These are phyloP conservation scores for Gregarina niphandrodes DNA, from an alignment of 169 alveolate species.

Conservation along the genomic window DNA sequence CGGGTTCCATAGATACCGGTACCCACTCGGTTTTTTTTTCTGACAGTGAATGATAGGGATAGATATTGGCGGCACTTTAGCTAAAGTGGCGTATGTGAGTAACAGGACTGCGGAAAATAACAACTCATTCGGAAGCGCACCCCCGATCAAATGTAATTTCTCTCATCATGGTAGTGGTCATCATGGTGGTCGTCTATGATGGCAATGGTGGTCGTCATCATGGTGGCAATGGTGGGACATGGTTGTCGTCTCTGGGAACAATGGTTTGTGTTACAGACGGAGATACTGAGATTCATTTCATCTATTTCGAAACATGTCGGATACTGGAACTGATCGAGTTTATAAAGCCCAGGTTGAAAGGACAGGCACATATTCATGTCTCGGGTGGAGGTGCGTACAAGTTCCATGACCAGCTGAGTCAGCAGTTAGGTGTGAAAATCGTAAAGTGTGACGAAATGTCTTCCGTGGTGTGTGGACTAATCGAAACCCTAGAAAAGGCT, in stretches of 20 bases:
- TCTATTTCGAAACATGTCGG: background rate
- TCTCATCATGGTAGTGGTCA: slow-evolving; percentile 8
- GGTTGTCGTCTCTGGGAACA: too few species aligned
- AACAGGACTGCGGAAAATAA: slow-evolving; percentile 1
- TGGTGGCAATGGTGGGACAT: slow-evolving; percentile 2
- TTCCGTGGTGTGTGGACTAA: slow-evolving; percentile 43
- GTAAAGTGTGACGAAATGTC: slow-evolving; percentile 54
- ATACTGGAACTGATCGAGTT: slow-evolving; percentile 2
- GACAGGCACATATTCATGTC: slow-evolving; percentile 19
- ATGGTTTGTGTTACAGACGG: too few species aligned
- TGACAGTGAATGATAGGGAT: too few species aligned
- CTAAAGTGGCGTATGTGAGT: slow-evolving; percentile 11
- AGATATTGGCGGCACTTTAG: slow-evolving; percentile 14
- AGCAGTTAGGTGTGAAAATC: slow-evolving; percentile 28
- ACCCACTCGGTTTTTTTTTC: too few species aligned
- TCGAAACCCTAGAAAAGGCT: slow-evolving; percentile 27
- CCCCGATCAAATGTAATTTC: slow-evolving; percentile 5
- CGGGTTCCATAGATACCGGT: too few species aligned
- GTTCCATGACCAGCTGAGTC: slow-evolving; percentile 24
- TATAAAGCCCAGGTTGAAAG: slow-evolving; percentile 1
- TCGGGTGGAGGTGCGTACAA: slow-evolving; percentile 68
- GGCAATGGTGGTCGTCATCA: slow-evolving; percentile 3
- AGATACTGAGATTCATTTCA: background rate
- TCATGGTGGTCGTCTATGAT: slow-evolving; percentile 9
- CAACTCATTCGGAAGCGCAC: slow-evolving; percentile 8